Conservation (phyloP, 768 basidiomycete genomes). For the Dioszegia crocea region DNA sequence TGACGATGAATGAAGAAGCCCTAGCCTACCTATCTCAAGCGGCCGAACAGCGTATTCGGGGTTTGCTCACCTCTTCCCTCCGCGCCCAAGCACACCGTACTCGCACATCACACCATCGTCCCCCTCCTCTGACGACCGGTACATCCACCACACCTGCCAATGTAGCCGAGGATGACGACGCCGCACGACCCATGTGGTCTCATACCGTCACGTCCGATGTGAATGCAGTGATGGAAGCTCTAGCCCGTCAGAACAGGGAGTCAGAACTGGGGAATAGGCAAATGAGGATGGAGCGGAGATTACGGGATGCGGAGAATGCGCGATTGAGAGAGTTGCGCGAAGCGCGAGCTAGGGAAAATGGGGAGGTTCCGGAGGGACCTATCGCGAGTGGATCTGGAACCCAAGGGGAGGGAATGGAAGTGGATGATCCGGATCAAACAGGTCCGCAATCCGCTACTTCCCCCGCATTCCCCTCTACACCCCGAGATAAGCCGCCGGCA, state of each 20-base stretch:
- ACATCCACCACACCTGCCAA: not conserved
- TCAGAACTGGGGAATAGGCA: slow-evolving; percentile 28
- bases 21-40: slow-evolving; percentile 31
- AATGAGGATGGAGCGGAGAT: slow-evolving; percentile 26
- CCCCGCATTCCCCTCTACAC: slow-evolving; percentile 19
- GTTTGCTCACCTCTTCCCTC: slow-evolving; percentile 19
- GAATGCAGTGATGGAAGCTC: slow-evolving; percentile 18
- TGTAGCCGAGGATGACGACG: not conserved
- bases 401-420: not conserved
- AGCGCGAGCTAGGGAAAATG: slow-evolving; percentile 8
- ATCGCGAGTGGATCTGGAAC: not conserved
- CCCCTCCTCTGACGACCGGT: slow-evolving; percentile 11
- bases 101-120: slow-evolving; percentile 21
- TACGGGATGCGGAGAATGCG: slow-evolving; percentile 23
- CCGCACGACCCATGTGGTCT: slow-evolving; percentile 27
- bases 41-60: slow-evolving; percentile 31
- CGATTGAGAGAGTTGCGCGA: slow-evolving; percentile 11
- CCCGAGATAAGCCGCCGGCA: slow-evolving; percentile 5
- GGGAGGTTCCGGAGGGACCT: not conserved
- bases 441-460: not conserved
- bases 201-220: slow-evolving; percentile 19
- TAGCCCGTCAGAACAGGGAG: slow-evolving; percentile 26
- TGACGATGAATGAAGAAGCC: slow-evolving; percentile 27
- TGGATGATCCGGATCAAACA: not conserved
- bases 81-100: slow-evolving; percentile 34